Evolutionary conservation across 163 green algal genomes (phyloP).

Genomic region (Prototheca stagnorum): DNA sequence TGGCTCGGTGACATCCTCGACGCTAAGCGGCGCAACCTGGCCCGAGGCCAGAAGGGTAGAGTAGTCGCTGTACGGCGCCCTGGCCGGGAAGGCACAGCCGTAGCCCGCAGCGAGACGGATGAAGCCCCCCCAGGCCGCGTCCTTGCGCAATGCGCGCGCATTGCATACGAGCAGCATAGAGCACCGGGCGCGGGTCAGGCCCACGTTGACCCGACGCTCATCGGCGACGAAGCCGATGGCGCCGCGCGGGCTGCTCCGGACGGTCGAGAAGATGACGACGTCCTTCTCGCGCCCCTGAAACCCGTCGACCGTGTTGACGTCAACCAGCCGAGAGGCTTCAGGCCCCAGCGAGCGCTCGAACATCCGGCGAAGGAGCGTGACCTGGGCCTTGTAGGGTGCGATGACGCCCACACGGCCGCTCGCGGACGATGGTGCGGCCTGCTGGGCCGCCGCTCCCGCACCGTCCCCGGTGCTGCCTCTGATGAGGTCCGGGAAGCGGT

Average conservation of each 20-base stretch:
- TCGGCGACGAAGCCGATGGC: conserved; percentile 84
- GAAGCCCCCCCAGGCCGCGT: conserved; percentile 37
- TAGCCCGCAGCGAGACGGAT: conserved; percentile 17
- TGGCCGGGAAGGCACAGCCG: not conserved
- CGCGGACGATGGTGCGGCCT: no score
- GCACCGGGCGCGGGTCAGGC: conserved; percentile 68
- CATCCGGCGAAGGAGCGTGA: conserved; percentile 45
- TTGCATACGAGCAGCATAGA: conserved; percentile 53
- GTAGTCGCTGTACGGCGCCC: not conserved
- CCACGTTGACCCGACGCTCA: conserved; percentile 71
- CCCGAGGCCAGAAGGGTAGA: no score
- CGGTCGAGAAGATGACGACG: conserved; percentile 87
- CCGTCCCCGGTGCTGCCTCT: no score
- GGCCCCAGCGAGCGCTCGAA: conserved; percentile 44
- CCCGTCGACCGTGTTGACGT: conserved; percentile 87
- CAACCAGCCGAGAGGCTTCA: conserved; percentile 40
- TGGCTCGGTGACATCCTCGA: no score
- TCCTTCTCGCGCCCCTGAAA: conserved; percentile 95
- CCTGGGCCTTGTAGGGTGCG: conserved; percentile 71
- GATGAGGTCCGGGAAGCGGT: conserved; percentile 19
- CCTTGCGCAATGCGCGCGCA: conserved; percentile 21
- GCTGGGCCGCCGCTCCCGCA: no score
- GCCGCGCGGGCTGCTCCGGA: conserved; percentile 70
- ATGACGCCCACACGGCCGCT: conserved; percentile 54
- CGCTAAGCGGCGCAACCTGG: no score